phyloP scores from a whole-genome alignment of 1,284 basidiomycete species.

The Boletus semigastroideus region DNA sequence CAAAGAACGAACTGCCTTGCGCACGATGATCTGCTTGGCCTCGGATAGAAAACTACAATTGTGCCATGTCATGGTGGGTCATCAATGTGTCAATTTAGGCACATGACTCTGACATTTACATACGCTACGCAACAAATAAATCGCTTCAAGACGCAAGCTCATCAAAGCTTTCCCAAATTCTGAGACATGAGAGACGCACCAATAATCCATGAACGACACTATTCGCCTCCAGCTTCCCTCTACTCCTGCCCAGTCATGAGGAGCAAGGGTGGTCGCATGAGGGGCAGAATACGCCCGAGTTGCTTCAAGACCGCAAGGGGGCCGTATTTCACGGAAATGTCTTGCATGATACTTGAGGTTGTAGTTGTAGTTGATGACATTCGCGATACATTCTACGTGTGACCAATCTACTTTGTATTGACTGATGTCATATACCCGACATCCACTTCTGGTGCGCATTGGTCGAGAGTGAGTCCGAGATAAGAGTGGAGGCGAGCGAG shows the following conservation, averaged over 20 bases:
- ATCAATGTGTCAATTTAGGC: conserved; percentile 31
- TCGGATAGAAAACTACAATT: conserved; percentile 38
- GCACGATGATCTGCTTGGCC: conserved; percentile 30
- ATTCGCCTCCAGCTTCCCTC: conserved; percentile 68
- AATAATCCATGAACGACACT: conserved; percentile 74
- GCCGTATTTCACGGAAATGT: conserved; percentile 39
- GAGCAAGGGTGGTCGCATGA: conserved; percentile 31
- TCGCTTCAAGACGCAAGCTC: conserved; percentile 38
- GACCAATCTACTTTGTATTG: conserved; percentile 63
- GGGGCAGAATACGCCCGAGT: conserved; percentile 53
- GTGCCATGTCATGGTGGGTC: conserved; percentile 8
- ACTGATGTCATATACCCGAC: conserved; percentile 62
- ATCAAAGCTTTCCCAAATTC: not conserved
- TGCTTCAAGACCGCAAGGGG: conserved; percentile 50
- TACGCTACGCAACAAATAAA: conserved; percentile 47
- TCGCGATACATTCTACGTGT: conserved; percentile 57
- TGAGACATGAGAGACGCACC: conserved; percentile 39
- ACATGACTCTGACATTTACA: not conserved
- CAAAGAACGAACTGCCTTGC: conserved; percentile 52
- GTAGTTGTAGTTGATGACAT: conserved; percentile 54
- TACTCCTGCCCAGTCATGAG: conserved; percentile 66
- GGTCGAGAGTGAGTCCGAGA: conserved; percentile 42
- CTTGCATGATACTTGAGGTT: conserved; percentile 54
- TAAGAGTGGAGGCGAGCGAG: conserved; percentile 40
- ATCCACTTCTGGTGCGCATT: conserved; percentile 48